Evolutionary conservation across 176 grass and related monocot genomes (phyloP).

Genomic region (Canna indica): DNA sequence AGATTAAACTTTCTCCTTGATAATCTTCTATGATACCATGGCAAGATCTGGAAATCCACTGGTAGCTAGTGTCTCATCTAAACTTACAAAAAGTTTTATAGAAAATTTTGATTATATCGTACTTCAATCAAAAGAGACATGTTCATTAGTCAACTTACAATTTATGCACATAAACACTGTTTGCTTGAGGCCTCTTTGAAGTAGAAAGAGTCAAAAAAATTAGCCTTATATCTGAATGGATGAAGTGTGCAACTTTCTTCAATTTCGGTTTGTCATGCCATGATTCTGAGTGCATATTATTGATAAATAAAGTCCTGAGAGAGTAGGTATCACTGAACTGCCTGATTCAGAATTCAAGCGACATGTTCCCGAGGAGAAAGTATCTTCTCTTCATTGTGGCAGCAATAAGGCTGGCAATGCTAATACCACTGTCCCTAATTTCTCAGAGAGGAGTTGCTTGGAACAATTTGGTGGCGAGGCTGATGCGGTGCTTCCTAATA

Average conservation of each 20-base stretch:
- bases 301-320: constrained; percentile 28
- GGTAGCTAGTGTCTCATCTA: neutral
- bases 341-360: constrained; percentile 13
- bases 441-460: neutral
- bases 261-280: constrained; percentile 10
- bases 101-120: neutral
- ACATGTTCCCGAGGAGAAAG: constrained; percentile 5
- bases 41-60: neutral
- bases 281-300: constrained; percentile 41
- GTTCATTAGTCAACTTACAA: neutral
- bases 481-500: neutral
- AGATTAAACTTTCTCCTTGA: too few relatives aligned
- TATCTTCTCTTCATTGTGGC: constrained; percentile 27
- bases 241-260: neutral
- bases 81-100: too few relatives aligned
- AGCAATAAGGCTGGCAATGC: constrained; percentile 14
- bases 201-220: neutral
- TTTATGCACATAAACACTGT: neutral
- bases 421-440: neutral
- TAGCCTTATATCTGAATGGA: neutral
- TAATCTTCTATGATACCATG: too few relatives aligned
- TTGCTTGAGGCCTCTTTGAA: neutral
- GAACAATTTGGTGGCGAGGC: neutral
- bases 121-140: neutral
- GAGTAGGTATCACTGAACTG: constrained; percentile 22